phyloP scores from a whole-genome alignment of 495 filamentous ascomycete genomes.

The Glonium stellatum region DNA sequence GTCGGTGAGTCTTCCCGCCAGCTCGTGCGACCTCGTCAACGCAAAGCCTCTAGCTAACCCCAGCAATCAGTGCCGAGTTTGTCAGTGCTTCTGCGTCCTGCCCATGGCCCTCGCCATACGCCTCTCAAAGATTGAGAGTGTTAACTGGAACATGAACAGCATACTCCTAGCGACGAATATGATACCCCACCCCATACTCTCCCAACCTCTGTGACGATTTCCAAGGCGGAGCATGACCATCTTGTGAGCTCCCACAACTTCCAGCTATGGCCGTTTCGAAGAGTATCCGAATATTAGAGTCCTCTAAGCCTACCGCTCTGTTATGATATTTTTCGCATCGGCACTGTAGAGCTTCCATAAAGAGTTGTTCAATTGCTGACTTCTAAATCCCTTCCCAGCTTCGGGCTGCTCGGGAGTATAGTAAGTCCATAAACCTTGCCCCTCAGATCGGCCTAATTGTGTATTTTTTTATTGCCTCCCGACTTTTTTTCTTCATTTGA shows the following conservation, averaged over 20 bases:
- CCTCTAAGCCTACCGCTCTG: too few species aligned
- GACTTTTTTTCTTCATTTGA: background rate
- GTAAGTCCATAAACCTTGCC: conserved; percentile 23
- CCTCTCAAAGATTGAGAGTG: background rate
- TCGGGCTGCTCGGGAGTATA: conserved; percentile 40
- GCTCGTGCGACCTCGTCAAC: background rate
- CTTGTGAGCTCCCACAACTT: conserved; percentile 39
- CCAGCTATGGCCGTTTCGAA: too few species aligned
- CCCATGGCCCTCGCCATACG: background rate
- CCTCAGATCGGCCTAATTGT: background rate
- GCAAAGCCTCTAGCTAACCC: background rate
- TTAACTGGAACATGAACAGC: conserved; percentile 30
- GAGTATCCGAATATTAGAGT: too few species aligned
- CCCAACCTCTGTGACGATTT: conserved; percentile 45
- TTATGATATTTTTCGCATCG: too few species aligned
- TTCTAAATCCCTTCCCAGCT: conserved; percentile 35
- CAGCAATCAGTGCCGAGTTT: conserved; percentile 37
- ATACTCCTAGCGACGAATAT: conserved; percentile 33
- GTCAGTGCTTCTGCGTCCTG: conserved; percentile 23
- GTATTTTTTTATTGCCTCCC: background rate
- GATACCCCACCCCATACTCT: conserved; percentile 10
- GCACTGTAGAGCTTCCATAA: background rate
- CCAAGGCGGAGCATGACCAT: conserved; percentile 49
- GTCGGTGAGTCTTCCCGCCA: conserved; percentile 29
- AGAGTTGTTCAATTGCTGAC: conserved; percentile 14